Conservation (phyloP, 106 monocot genomes). For the Vanilla planifolia region DNA sequence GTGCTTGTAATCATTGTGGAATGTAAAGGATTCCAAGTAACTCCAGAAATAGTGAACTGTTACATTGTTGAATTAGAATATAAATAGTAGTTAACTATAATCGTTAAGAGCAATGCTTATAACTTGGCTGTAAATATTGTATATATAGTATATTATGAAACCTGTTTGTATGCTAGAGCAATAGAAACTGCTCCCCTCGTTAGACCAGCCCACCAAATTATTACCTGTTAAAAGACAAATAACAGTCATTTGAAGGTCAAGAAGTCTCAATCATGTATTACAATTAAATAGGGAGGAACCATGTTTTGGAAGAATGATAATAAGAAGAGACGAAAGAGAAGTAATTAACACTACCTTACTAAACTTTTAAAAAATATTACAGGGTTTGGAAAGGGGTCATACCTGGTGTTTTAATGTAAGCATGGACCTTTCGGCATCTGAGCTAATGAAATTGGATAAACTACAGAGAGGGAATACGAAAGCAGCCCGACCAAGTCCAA, state of each 20-base stretch:
- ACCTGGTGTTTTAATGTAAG: conserved; percentile 86
- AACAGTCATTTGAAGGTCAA: background rate
- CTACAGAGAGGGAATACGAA: conserved; percentile 75
- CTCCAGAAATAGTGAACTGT: conserved; percentile 71
- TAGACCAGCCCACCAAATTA: conserved; percentile 97
- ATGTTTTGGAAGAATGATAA: background rate
- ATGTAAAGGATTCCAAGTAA: conserved; percentile 66
- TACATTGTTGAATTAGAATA: background rate
- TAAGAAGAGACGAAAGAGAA: background rate
- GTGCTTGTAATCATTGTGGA: conserved; percentile 93
- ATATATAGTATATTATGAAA: background rate
- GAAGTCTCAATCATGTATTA: too few relatives aligned
- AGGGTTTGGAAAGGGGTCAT: background rate
- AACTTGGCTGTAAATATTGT: background rate
- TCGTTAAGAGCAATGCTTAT: too few relatives aligned
- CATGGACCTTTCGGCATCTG: conserved; percentile 24
- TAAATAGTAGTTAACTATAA: too few relatives aligned
- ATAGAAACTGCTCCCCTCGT: conserved; percentile 93
- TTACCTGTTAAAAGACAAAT: conserved; percentile 24
- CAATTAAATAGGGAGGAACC: background rate
- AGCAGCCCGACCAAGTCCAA: conserved; percentile 74
- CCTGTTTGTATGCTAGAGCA: conserved; percentile 81
- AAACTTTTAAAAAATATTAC: background rate
- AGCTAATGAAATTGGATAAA: conserved; percentile 59
- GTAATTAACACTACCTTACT: background rate